Base-by-base conservation (phyloP, 306 rosid genomes). In the Biancaea sappan region DNA sequence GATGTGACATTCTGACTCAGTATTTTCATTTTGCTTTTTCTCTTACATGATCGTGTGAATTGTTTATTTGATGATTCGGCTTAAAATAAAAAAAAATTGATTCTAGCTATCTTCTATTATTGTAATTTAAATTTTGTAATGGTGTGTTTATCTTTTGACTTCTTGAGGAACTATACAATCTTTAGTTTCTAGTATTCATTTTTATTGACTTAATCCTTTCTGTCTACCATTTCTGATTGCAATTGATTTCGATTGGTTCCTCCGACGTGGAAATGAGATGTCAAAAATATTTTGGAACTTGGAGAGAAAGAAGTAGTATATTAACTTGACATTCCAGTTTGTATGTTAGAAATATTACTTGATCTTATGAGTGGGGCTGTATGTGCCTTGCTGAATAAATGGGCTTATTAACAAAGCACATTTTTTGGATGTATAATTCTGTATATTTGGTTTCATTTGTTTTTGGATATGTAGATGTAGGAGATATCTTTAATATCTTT, bases 161-260 rank as follows among this genome's bases (percentile, higher is more conserved):
- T 72, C 15, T 12, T 19, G n/a, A 4, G 31, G 8, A 37, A 21
- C 50, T 35, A 6, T 66, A 32, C 28, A 51, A 79, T 79, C 71
- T 21, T 16, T 50, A 46, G 50, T 72, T 34, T 54, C 21, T 25
- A 3, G 15, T 31, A 40, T 28, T 24, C 0, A 46, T 3, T n/a
- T 59, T 6, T 37, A n/a, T 1, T 7, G 21, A 58, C 15, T 6
- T 21, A 29, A 22, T 16, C 32, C n/a, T 63, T 38, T 63, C 69
- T 21, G 11, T 13, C 11, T 37, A 5, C 15, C 11, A 21, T 63
- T 37, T 38, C 51, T 63, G 50, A 37, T 63, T 37, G 19, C 5
- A 37, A 22, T 25, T 37, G 31, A 14, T 38, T 37, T 63, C 12
- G 4, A 3, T 35, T 38, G 32, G 38, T 61, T 61, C 68, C 19